Base-by-base conservation (phyloP, 140 eudicot species). In the Cichorium intybus region DNA sequence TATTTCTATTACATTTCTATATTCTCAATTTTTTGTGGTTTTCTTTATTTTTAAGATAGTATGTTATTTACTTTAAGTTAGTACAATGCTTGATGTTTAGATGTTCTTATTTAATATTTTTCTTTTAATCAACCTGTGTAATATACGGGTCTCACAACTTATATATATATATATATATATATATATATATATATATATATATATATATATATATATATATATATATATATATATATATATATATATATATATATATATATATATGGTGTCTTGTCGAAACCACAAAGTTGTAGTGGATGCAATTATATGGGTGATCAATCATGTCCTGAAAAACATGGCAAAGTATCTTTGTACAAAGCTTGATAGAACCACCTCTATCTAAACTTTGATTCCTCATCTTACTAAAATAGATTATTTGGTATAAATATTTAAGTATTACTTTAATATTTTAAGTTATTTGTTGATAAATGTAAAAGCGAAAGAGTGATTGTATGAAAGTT, bases 201-300 rank as follows among this genome's bases (percentile, higher is more conserved):
- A 43, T 43, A 43, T 43, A 43, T 43, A 43, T 43, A 43, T 43
- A 43, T 43, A 43, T 43, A 43, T 43, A 43, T 43, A 43, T 49
- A 17, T 49, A 49, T 49, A 49, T 17, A 15, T 49, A 18, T 49
- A 20, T 49, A 17, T 20, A 17, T 49, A 17, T 49, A 0, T 20
- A 20, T 17, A 49, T 49, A 49, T 49, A 20, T 49, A 49, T 49
- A 49, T 49, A 6, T 49, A 49, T 6, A 49, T 0, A 41, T 60
- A 11, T 33, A 33, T 41, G 56, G 65, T 68, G 76, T 71, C 70
- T 60, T 61, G 45, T 71, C 76, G 48, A 21, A 60, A 50, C 76
- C 45, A 71, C 51, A 71, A 71, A 61, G 63, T 15, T 71, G 24
- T 60, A 61, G 76, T 71, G 76, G 76, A 71, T 24, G 70, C 70